Evolutionary conservation across 257 asterid genomes (phyloP).

Genomic region (Anisodus acutangulus): DNA sequence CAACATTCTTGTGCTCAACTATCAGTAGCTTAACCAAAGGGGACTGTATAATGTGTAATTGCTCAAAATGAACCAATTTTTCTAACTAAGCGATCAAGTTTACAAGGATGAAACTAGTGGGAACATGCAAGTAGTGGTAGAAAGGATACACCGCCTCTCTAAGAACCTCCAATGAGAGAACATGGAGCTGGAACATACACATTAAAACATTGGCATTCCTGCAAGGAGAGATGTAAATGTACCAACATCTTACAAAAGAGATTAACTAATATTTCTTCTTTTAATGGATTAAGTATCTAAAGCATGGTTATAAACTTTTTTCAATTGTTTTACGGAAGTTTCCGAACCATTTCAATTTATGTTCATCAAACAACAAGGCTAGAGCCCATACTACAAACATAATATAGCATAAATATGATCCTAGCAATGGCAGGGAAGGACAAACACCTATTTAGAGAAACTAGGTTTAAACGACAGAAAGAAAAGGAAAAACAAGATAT

Average conservation of each 20-base stretch:
- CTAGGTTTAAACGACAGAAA: not conserved
- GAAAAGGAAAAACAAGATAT: slow-evolving; percentile 6
- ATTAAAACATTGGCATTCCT: slow-evolving; percentile 60
- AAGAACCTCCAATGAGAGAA: slow-evolving; percentile 90
- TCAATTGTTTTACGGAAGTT: not conserved
- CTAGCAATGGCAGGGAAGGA: slow-evolving; percentile 9
- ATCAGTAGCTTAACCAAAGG: slow-evolving; percentile 14
- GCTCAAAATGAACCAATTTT: not conserved
- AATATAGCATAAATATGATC: slow-evolving; percentile 15
- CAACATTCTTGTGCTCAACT: slow-evolving; percentile 16
- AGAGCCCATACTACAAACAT: not conserved
- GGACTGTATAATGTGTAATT: not conserved
- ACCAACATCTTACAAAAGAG: slow-evolving; percentile 17
- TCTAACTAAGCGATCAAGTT: slow-evolving; percentile 17
- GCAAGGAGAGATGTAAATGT: slow-evolving; percentile 40
- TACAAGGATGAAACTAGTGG: slow-evolving; percentile 22
- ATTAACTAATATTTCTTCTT: not conserved
- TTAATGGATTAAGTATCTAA: slow-evolving; percentile 5
- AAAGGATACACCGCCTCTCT: slow-evolving; percentile 99
- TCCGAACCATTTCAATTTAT: not conserved
- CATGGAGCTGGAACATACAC: slow-evolving; percentile 72
- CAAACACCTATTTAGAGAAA: not conserved
- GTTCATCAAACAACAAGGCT: slow-evolving; percentile 23
- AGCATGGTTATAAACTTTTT: slow-evolving; percentile 22
- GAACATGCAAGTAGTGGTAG: slow-evolving; percentile 29